phyloP scores from a whole-genome alignment of 2,329 filamentous ascomycete species.

The Neopestalotiopsis clavispora region DNA sequence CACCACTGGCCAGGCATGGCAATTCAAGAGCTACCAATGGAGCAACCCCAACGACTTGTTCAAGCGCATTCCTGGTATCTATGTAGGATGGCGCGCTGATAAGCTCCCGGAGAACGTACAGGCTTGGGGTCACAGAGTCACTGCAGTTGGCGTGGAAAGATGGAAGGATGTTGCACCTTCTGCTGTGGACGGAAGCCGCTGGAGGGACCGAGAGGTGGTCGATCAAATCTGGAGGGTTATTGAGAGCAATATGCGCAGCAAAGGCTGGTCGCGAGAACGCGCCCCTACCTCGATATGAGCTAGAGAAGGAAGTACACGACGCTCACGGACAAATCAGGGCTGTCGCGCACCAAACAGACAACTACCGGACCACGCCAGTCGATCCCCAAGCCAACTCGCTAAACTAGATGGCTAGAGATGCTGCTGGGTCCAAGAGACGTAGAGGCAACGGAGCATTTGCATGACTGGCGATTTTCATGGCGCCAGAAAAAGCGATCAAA shows the following conservation, averaged over 20 bases:
- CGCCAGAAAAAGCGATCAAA: not conserved
- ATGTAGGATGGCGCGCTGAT: slow-evolving; percentile 90
- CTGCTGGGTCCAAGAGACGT: too few relatives aligned
- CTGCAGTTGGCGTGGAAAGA: slow-evolving; percentile 81
- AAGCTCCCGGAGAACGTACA: slow-evolving; percentile 77
- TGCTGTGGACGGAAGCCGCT: slow-evolving; percentile 61
- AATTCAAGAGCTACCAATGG: slow-evolving; percentile 99
- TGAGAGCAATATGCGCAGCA: slow-evolving; percentile 83
- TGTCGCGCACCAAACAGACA: not conserved
- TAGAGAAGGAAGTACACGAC: not conserved
- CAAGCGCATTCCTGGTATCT: slow-evolving; percentile 83
- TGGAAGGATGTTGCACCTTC: slow-evolving; percentile 63
- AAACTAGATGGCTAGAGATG: too few relatives aligned
- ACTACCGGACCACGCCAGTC: not conserved
- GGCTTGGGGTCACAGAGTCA: slow-evolving; percentile 84
- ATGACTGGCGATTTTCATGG: not conserved
- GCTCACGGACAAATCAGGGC: not conserved
- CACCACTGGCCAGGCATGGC: slow-evolving; percentile 96
- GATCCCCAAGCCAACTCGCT: not conserved
- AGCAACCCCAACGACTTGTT: slow-evolving; percentile 87
- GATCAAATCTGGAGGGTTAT: slow-evolving; percentile 91
- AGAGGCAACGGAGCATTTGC: not conserved
- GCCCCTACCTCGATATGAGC: slow-evolving; percentile 59
- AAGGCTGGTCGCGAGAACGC: slow-evolving; percentile 80
- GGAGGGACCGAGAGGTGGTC: slow-evolving; percentile 90